These are phyloP conservation scores for Ceratocystiopsis minuta DNA, from an alignment of 2,329 filamentous ascomycete genomes.

Conservation along the genomic window DNA sequence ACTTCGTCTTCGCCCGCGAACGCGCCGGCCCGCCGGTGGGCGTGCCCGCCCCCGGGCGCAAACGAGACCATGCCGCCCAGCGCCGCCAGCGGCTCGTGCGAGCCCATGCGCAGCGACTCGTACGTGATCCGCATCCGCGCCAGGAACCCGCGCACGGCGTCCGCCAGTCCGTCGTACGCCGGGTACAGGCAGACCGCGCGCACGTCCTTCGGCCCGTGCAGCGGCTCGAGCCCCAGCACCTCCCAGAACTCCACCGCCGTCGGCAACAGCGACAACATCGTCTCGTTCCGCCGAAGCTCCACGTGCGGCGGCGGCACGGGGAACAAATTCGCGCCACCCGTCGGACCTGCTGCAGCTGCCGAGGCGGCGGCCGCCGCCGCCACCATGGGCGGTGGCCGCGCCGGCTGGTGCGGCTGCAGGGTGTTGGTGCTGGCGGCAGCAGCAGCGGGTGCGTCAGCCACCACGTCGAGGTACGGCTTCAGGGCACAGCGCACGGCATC, in stretches of 20 bases:
- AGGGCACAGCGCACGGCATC: conserved; percentile 21
- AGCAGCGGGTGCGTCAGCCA: conserved; percentile 27
- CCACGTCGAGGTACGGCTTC: conserved; percentile 36
- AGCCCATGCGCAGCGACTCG: conserved; percentile 55
- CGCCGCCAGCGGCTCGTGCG: conserved; percentile 33
- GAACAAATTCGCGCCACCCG: conserved; percentile 23
- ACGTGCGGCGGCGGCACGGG: conserved; percentile 51
- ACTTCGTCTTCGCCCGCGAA: conserved; percentile 27
- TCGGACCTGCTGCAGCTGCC: too few species aligned
- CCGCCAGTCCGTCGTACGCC: conserved; percentile 40
- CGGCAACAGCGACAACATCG: conserved; percentile 53
- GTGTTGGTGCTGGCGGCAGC: conserved; percentile 9
- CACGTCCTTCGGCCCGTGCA: conserved; percentile 53
- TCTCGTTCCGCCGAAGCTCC: conserved; percentile 52
- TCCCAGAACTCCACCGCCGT: conserved; percentile 69
- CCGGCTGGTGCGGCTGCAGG: conserved; percentile 12
- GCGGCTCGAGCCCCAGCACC: conserved; percentile 54
- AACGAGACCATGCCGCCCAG: conserved; percentile 19
- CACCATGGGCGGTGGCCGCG: too few species aligned
- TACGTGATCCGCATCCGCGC: conserved; percentile 52
- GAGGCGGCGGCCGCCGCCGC: too few species aligned
- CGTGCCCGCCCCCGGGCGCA: too few species aligned
- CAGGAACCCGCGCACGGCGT: conserved; percentile 45
- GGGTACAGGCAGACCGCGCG: conserved; percentile 55
- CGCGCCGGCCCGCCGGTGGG: not conserved